These are phyloP conservation scores for Phanerodontia chrysosporium DNA, from an alignment of 768 basidiomycete genomes.

Conservation along the genomic window DNA sequence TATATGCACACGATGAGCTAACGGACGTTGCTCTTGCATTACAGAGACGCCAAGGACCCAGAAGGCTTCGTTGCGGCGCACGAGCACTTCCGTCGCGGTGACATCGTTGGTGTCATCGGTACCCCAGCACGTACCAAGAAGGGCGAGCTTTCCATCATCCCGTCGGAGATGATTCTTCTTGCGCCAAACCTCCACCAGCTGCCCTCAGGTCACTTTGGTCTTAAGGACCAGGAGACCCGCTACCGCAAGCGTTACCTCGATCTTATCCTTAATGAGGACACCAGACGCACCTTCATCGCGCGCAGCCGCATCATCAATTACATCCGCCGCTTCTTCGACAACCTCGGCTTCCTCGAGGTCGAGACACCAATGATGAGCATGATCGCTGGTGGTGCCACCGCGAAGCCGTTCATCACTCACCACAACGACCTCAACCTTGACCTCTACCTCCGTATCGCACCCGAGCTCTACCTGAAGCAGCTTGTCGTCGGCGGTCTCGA, in stretches of 20 bases:
- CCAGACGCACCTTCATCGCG: slow-evolving; percentile 86
- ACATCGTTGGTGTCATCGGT: slow-evolving; percentile 92
- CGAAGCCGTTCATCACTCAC: slow-evolving; percentile 98
- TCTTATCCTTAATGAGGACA: slow-evolving; percentile 88
- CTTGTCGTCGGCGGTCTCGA: slow-evolving; percentile 96
- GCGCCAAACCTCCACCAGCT: slow-evolving; percentile 96
- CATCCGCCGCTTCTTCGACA: slow-evolving; percentile 84
- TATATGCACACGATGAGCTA: too few species aligned
- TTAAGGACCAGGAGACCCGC: slow-evolving; percentile 96
- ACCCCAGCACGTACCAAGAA: slow-evolving; percentile 89
- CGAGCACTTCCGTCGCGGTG: slow-evolving; percentile 89
- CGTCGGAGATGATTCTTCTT: slow-evolving; percentile 78
- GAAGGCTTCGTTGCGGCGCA: slow-evolving; percentile 68
- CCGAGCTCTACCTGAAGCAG: slow-evolving; percentile 97
- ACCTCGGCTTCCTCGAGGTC: slow-evolving; percentile 94
- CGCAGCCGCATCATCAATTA: slow-evolving; percentile 91
- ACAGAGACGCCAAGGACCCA: slow-evolving; percentile 61
- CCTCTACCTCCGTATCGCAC: slow-evolving; percentile 94
- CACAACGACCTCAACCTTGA: slow-evolving; percentile 98
- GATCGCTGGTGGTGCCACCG: slow-evolving; percentile 95
- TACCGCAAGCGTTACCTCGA: slow-evolving; percentile 99
- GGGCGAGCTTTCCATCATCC: slow-evolving; percentile 90
- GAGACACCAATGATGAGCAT: slow-evolving; percentile 98
- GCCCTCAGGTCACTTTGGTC: slow-evolving; percentile 86
- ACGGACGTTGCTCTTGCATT: background rate